Evolutionary conservation across 2,329 filamentous ascomycete genomes (phyloP), one percentile per base, ranked within the genome.

Genomic region (Ophiognomonia clavigignenti-juglandacearum): DNA sequence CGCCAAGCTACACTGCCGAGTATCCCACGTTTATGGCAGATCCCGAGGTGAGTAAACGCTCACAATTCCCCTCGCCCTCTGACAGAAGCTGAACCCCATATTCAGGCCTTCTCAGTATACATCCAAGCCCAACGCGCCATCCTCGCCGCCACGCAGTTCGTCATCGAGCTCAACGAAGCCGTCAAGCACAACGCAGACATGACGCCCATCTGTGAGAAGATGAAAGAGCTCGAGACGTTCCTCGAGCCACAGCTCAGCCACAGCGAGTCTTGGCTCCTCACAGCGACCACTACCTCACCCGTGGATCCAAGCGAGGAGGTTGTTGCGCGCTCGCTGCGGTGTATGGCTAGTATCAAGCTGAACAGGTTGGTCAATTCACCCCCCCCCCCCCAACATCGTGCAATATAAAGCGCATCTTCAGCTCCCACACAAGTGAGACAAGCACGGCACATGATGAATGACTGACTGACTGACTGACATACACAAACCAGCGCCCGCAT

Each of bases 81-180:
- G n/a, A 16, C 16, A 35, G 14, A 35, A n/a, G n/a, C 13, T 16
- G 7, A 9, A 14, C 16, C 16, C 10, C 9, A 7, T 35, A 42
- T 48, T 41, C 27, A 71, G 70, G 68, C 69, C 5, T 75, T 67
- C 58, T 50, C 64, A 3, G 54, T 66, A 3, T 73, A 71, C 35
- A 63, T 76, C 16, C 65, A 72, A 57, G 64, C 71, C 1, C 72
- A 75, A 48, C 70, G 73, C 53, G 65, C 69, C 4, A 74, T 76
- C 35, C 56, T 75, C 1, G 63, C 66, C 2, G 66, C 71, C 3
- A 73, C 72, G 2, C 65, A 72, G 48, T 75, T 74, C 48, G 70
- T 73, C 10, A 70, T 71, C 22, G 68, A 74, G 44, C 64, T 74
- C 18, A 72, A 72, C 52, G 65, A 68, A 44, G 62, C 64, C 5